Evolutionary conservation across 116 monocot species (phyloP).

Genomic region (Zostera marina): DNA sequence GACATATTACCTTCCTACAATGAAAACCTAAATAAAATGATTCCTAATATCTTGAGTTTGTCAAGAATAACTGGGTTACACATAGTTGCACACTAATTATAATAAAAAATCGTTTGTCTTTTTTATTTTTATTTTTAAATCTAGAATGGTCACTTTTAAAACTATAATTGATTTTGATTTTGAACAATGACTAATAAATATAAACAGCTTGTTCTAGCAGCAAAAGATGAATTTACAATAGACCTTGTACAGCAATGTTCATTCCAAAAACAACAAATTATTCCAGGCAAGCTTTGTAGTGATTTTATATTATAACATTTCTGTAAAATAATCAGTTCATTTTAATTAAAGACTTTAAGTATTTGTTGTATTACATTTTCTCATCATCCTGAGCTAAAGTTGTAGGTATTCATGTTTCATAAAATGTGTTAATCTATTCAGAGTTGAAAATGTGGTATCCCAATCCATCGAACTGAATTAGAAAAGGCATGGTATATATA

Average conservation of each 20-base stretch:
- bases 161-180: no score
- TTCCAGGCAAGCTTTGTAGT: conserved; percentile 29
- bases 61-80: no score
- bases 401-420: no score
- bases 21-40: no score
- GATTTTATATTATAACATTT: background rate
- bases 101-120: no score
- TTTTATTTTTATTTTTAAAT: background rate
- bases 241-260: conserved; percentile 97
- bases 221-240: conserved; percentile 78
- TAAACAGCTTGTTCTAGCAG: conserved; percentile 35
- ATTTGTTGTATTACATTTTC: no score
- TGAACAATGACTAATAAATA: background rate
- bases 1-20: no score
- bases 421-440: conserved; percentile 11
- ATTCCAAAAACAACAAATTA: conserved; percentile 90
- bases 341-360: no score
- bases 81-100: no score
- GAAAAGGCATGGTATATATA: conserved; percentile 53
- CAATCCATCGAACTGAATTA: conserved; percentile 84
- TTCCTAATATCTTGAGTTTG: no score
- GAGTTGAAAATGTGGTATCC: conserved; percentile 69
- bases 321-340: background rate
- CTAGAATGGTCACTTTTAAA: no score
- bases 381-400: no score